Percentiles rank a stretch among this genome's conserved stretches.
Evolutionary conservation across 2,329 filamentous ascomycete genomes (phyloP).

Genomic region (Chaetothyriales sp.): DNA sequence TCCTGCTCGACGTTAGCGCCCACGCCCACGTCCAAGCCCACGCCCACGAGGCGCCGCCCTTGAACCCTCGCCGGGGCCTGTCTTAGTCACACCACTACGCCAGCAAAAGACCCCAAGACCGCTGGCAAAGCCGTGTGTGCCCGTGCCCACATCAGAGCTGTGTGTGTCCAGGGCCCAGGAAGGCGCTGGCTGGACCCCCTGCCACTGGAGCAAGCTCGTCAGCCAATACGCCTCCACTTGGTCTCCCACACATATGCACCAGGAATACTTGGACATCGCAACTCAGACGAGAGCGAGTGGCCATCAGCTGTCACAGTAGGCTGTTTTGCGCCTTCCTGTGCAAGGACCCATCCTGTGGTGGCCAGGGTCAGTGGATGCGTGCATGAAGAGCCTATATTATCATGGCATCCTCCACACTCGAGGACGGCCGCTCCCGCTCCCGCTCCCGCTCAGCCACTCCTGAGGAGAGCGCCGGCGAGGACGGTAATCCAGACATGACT

Average conservation of each 20-base stretch:
- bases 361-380: neutral
- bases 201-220: neutral
- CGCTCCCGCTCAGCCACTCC: conserved; percentile 20
- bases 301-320: neutral
- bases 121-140: neutral
- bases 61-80: too few species aligned
- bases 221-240: neutral
- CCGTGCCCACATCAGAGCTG: neutral
- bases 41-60: neutral
- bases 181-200: neutral
- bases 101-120: neutral
- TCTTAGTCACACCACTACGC: neutral
- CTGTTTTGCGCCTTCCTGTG: neutral
- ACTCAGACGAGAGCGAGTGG: neutral
- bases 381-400: conserved; percentile 14
- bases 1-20: neutral
- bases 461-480: conserved; percentile 25
- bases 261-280: neutral
- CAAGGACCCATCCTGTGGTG: neutral
- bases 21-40: neutral
- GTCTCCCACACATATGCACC: neutral
- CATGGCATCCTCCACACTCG: conserved; percentile 22
- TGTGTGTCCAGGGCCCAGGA: neutral
- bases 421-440: conserved; percentile 22
- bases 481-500: conserved; percentile 24